Conservation (phyloP, 225 moss, liverwort and hornwort species). For the Anthoceros angustus region DNA sequence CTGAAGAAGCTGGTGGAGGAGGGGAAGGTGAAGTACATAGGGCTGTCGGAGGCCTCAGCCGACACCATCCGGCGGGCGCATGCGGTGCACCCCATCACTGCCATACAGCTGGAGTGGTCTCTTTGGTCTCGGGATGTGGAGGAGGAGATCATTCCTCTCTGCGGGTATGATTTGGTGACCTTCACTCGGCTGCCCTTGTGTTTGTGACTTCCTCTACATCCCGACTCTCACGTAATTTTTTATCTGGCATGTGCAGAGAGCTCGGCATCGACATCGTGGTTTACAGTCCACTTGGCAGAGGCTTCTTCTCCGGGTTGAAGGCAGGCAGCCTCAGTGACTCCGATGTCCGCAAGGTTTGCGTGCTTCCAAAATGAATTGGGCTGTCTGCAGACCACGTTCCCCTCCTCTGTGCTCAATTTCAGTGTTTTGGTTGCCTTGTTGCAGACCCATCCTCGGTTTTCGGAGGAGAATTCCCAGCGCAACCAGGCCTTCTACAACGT, state of each 20-base stretch:
- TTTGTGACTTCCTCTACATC: background rate
- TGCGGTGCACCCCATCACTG: slow-evolving; percentile 21
- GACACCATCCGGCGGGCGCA: slow-evolving; percentile 16
- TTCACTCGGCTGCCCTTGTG: background rate
- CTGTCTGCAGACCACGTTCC: background rate
- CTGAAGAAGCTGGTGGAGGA: slow-evolving; percentile 29
- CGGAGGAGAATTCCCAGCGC: slow-evolving; percentile 37
- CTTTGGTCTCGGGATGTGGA: slow-evolving; percentile 26
- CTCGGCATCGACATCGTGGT: slow-evolving; percentile 37
- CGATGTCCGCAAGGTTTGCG: slow-evolving; percentile 24
- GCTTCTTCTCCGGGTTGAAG: slow-evolving; percentile 27
- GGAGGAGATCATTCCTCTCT: slow-evolving; percentile 20
- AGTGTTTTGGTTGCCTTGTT: background rate
- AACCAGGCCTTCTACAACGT: slow-evolving; percentile 30
- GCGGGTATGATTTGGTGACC: slow-evolving; percentile 14
- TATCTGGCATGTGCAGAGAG: slow-evolving; percentile 19
- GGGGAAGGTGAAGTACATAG: slow-evolving; percentile 20
- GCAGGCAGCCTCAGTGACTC: slow-evolving; percentile 11
- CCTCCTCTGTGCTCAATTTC: background rate
- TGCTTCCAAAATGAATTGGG: background rate
- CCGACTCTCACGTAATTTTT: background rate
- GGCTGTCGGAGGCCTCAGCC: slow-evolving; percentile 17
- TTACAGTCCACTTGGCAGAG: slow-evolving; percentile 38
- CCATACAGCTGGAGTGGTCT: slow-evolving; percentile 23
- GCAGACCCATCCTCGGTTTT: slow-evolving; percentile 13